phyloP scores from a whole-genome alignment of 176 grass and related monocot genomes.

The Avena eriantha region DNA sequence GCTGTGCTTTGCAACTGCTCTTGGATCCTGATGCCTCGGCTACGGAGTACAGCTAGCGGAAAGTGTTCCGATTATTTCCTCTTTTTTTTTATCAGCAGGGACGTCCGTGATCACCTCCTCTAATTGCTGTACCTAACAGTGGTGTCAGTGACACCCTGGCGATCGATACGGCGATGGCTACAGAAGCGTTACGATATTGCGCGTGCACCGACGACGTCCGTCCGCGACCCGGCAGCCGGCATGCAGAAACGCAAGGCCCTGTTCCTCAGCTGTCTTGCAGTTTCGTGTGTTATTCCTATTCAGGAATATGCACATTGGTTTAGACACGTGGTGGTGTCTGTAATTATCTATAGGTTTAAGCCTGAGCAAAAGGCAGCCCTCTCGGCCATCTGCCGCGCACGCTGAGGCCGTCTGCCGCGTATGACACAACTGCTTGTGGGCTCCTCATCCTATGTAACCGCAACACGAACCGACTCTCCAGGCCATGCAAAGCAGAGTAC shows the following conservation, averaged over 20 bases:
- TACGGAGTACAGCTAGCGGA: background rate
- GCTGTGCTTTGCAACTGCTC: background rate
- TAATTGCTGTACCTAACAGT: slow-evolving; percentile 38
- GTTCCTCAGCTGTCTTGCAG: background rate
- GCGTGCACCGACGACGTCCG: slow-evolving; percentile 17
- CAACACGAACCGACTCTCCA: no score
- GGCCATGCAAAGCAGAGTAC: no score
- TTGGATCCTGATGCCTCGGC: no score
- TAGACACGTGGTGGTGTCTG: no score
- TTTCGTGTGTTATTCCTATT: background rate
- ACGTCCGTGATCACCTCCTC: background rate
- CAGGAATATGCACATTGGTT: no score
- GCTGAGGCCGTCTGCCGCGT: no score
- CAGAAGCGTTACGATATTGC: no score
- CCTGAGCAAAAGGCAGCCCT: no score
- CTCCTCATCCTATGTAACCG: no score
- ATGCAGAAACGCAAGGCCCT: background rate
- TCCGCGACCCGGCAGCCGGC: background rate
- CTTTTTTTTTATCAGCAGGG: background rate
- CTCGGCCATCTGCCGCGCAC: no score
- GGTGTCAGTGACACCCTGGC: slow-evolving; percentile 31
- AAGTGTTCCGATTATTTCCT: background rate
- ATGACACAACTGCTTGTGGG: no score
- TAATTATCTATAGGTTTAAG: no score
- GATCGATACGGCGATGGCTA: slow-evolving; percentile 37